Conservation (phyloP, 176 grass and related monocot genomes). For the Oropetium thomaeum region DNA sequence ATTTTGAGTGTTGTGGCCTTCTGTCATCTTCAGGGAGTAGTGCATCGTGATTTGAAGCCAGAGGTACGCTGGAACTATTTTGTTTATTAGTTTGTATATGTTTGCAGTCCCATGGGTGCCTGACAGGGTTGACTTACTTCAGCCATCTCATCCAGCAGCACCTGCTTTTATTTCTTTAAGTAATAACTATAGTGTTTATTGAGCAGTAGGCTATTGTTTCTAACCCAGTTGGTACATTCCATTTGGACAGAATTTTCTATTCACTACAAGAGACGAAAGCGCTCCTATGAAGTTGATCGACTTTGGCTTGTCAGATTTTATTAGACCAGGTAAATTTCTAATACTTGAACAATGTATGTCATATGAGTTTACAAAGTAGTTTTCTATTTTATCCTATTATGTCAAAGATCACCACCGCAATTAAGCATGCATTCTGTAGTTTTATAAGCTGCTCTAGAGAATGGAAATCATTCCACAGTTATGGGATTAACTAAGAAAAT, state of each 20-base stretch:
- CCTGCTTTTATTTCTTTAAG: slow-evolving; percentile 18
- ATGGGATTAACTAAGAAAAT: neutral
- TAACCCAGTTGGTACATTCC: slow-evolving; percentile 41
- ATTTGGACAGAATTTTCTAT: slow-evolving; percentile 90
- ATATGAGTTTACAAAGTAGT: slow-evolving; percentile 12
- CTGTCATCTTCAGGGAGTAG: slow-evolving; percentile 99
- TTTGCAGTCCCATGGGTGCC: neutral
- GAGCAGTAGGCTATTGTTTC: slow-evolving; percentile 6
- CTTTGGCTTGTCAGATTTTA: slow-evolving; percentile 98
- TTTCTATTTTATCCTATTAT: neutral
- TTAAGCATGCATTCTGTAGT: slow-evolving; percentile 1
- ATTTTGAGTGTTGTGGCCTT: slow-evolving; percentile 91
- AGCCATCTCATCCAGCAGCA: slow-evolving; percentile 2
- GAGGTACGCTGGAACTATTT: slow-evolving; percentile 62
- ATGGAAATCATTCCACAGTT: neutral
- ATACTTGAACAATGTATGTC: slow-evolving; percentile 14
- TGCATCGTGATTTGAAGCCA: slow-evolving; percentile 97
- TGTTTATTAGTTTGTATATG: neutral
- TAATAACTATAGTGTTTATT: neutral
- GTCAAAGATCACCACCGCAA: neutral
- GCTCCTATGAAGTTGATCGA: slow-evolving; percentile 99
- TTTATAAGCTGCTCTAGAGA: neutral
- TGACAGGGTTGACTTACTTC: slow-evolving; percentile 15
- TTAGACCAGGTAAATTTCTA: slow-evolving; percentile 75
- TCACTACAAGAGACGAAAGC: slow-evolving; percentile 80